phyloP scores from a whole-genome alignment of 176 grass and related monocot genomes.

The Phyllostachys edulis region DNA sequence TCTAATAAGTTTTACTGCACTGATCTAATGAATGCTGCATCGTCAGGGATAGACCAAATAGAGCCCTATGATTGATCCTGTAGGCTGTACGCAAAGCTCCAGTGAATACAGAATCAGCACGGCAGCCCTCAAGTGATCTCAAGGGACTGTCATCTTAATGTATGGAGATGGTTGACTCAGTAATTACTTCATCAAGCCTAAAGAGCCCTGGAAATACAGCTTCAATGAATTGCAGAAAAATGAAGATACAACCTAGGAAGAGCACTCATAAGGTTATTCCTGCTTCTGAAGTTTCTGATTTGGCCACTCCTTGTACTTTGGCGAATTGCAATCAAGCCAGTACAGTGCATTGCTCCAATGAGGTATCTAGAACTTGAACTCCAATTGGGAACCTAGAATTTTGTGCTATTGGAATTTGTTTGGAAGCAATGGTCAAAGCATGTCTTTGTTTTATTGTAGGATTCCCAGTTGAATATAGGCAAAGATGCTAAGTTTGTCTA shows the following conservation, averaged over 20 bases:
- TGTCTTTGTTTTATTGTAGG: neutral
- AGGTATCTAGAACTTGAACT: neutral
- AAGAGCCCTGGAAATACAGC: neutral
- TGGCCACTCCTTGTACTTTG: neutral
- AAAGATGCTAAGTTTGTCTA: neutral
- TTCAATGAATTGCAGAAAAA: neutral
- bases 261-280: neutral
- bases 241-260: neutral
- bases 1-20: neutral
- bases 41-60: neutral
- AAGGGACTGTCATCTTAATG: neutral
- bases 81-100: neutral
- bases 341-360: neutral
- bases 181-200: too few relatives aligned
- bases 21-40: neutral
- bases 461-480: neutral
- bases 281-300: neutral
- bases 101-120: neutral
- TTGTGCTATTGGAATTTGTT: neutral
- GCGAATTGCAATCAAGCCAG: neutral
- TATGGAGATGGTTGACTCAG: too few relatives aligned
- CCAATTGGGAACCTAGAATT: neutral
- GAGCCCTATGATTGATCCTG: neutral
- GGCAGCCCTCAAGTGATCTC: neutral
- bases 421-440: neutral